Evolutionary conservation across 129 eudicot genomes (phyloP), one percentile per base, ranked within the genome.

Genomic region (Flaveria bidentis): DNA sequence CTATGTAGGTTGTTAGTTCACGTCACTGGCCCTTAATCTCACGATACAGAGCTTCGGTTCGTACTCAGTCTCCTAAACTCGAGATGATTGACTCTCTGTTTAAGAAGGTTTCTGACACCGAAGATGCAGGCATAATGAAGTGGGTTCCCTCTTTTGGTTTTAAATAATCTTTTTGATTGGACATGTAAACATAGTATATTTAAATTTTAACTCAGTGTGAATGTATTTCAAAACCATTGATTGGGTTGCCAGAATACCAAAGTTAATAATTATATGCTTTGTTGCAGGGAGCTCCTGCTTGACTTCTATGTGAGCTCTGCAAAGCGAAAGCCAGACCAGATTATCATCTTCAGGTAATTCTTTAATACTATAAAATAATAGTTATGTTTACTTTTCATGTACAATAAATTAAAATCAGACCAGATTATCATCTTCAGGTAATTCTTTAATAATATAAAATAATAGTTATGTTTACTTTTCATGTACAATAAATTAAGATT

Each of bases 381-480:
- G 39, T 49, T 42, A n/a, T 78, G 15, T 50, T 62, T 30, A 62
- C 30, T 50, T 17, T 28, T 41, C 56, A 15, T 33, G 25, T 77
- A 51, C 51, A 45, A 8, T 69, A 36, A 46, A n/a, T 65, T 11
- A 15, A 25, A 3, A 28, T 69, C 98, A 2, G 91, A 88, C 56
- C 98, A 89, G 65, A 89, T 92, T 1, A 84, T 92, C 6, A 88
- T 92, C 60, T 92, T 92, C 77, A 87, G 97, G 97, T 89, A 67
- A 30, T 8, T 73, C 65, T 45, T 78, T 9, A 13, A 11, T 12
- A 13, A 6, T 65, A 12, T 13, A 20, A 20, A 20, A 20, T 20
- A 11, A 45, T 47, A 70, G 39, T 49, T 42, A n/a, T 78, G 15
- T 50, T 62, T 30, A 62, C 30, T 50, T 17, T 28, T 41, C 56